phyloP scores from a whole-genome alignment of 1,284 basidiomycete genomes.

The Cutaneotrichosporon sp. region DNA sequence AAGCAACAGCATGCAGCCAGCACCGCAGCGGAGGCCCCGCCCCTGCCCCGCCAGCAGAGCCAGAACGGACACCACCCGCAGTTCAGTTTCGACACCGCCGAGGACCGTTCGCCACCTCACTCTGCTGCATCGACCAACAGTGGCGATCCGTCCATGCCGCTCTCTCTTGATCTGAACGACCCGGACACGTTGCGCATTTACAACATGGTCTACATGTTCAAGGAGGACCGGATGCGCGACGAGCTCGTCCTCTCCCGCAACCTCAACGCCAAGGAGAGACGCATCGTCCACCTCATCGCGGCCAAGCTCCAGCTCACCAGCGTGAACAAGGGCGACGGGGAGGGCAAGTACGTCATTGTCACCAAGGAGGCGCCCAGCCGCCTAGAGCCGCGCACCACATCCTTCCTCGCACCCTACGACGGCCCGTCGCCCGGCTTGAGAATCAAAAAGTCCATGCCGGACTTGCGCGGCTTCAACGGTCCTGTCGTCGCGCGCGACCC shows the following conservation, averaged over 20 bases:
- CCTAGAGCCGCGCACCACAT: slow-evolving; percentile 45
- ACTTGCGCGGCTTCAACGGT: slow-evolving; percentile 50
- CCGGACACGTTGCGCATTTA: slow-evolving; percentile 94
- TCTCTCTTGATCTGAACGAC: slow-evolving; percentile 91
- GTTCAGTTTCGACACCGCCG: slow-evolving; percentile 45
- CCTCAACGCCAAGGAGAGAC: slow-evolving; percentile 75
- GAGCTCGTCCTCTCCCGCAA: slow-evolving; percentile 91
- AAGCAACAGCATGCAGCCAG: slow-evolving; percentile 1
- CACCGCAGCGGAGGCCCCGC: slow-evolving; percentile 3
- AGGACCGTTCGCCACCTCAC: slow-evolving; percentile 54
- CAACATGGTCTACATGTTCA: slow-evolving; percentile 92
- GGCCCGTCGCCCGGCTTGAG: slow-evolving; percentile 63
- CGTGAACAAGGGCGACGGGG: slow-evolving; percentile 87
- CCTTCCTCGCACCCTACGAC: slow-evolving; percentile 51
- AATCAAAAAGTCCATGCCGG: slow-evolving; percentile 92
- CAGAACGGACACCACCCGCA: slow-evolving; percentile 47
- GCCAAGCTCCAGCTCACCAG: slow-evolving; percentile 94
- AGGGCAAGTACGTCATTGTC: slow-evolving; percentile 88
- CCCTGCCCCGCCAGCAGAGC: slow-evolving; percentile 45
- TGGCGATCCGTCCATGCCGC: slow-evolving; percentile 48
- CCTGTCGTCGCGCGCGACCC: slow-evolving; percentile 69
- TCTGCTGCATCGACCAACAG: slow-evolving; percentile 51
- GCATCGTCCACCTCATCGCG: slow-evolving; percentile 92
- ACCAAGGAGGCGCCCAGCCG: slow-evolving; percentile 50
- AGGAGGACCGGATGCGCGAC: slow-evolving; percentile 95